Conservation (phyloP, 331 rosid species). For the Rhamnella rubrinervis region DNA sequence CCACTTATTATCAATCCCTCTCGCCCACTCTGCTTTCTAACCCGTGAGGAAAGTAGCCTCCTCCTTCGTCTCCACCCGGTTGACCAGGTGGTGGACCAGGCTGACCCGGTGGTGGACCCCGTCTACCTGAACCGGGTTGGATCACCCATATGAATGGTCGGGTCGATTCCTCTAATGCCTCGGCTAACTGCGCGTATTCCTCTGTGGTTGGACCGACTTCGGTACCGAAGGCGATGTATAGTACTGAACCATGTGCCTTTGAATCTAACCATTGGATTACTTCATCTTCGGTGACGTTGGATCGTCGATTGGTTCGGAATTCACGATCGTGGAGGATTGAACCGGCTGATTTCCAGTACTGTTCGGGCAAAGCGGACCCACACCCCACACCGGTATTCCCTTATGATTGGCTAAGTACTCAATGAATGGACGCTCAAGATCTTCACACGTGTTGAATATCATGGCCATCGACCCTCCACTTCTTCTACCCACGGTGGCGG, state of each 20-base stretch:
- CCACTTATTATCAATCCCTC: constrained; percentile 65
- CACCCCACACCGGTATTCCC: constrained; percentile 57
- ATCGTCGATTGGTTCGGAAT: constrained; percentile 33
- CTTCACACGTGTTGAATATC: constrained; percentile 67
- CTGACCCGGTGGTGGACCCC: constrained; percentile 16
- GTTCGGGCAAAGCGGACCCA: constrained; percentile 73
- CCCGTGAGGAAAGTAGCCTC: constrained; percentile 44
- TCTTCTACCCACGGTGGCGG: constrained; percentile 44
- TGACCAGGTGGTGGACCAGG: background rate
- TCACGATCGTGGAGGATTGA: constrained; percentile 42
- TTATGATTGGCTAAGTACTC: constrained; percentile 26
- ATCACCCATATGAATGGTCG: constrained; percentile 56
- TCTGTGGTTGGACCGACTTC: constrained; percentile 54
- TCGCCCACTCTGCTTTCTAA: constrained; percentile 37
- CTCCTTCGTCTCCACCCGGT: background rate
- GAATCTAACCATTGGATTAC: constrained; percentile 53
- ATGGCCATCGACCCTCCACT: constrained; percentile 15
- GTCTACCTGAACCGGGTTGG: constrained; percentile 43
- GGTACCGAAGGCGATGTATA: constrained; percentile 57
- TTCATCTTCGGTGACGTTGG: constrained; percentile 45
- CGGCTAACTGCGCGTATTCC: constrained; percentile 35
- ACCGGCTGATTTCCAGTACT: constrained; percentile 50
- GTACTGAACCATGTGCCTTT: constrained; percentile 47
- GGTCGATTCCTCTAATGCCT: constrained; percentile 37
- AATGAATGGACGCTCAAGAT: constrained; percentile 55